Percentiles rank a stretch among this genome's conserved stretches.
phyloP scores from a whole-genome alignment of 257 asterid species.

The Solanum acaule region DNA sequence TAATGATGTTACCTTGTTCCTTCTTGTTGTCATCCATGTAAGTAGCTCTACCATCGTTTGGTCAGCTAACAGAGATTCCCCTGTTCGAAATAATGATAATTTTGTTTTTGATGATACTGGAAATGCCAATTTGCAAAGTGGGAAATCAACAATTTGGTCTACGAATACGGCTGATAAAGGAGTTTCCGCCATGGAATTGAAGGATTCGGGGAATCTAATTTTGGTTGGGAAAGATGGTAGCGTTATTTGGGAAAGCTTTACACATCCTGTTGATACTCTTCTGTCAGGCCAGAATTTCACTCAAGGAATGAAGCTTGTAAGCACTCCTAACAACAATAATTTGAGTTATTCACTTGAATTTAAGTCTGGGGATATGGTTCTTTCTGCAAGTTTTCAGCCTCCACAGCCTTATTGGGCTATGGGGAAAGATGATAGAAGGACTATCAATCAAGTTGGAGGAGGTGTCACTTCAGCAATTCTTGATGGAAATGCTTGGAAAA shows the following conservation, averaged over 20 bases:
- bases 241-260: constrained; percentile 67
- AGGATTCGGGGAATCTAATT: constrained; percentile 67
- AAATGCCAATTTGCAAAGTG: constrained; percentile 49
- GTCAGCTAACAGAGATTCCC: constrained; percentile 75
- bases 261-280: constrained; percentile 72
- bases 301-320: constrained; percentile 60
- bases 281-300: constrained; percentile 52
- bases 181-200: constrained; percentile 58
- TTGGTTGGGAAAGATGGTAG: constrained; percentile 44
- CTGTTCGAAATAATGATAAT: constrained; percentile 42
- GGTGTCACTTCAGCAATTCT: constrained; percentile 37
- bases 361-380: constrained; percentile 60
- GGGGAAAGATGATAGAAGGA: constrained; percentile 50
- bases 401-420: constrained; percentile 88
- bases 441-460: constrained; percentile 44
- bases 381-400: constrained; percentile 46
- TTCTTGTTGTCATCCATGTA: constrained; percentile 57
- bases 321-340: constrained; percentile 43
- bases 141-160: constrained; percentile 57
- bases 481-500: constrained; percentile 67
- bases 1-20: constrained; percentile 50
- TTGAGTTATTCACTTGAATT: constrained; percentile 69
- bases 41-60: constrained; percentile 63
- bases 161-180: constrained; percentile 47
- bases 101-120: constrained; percentile 55